These are phyloP conservation scores for Aegilops bicornis DNA, from an alignment of 176 grass and related monocot genomes.

Conservation along the genomic window DNA sequence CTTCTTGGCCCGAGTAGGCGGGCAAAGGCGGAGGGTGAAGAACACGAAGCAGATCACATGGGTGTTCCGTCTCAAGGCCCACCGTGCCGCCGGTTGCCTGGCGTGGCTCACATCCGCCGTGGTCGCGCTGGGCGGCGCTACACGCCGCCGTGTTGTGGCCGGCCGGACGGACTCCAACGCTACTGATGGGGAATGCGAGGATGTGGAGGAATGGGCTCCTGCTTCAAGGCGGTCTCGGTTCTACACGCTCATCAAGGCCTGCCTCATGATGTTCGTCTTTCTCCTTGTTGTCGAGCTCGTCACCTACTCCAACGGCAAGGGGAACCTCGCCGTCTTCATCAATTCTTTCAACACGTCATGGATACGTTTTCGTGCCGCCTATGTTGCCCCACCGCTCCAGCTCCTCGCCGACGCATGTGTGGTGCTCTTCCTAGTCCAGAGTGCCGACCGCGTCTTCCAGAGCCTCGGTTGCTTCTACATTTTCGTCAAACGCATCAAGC, in stretches of 20 bases:
- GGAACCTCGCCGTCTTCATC: not conserved
- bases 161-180: conserved; percentile 54
- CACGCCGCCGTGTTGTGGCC: conserved; percentile 46
- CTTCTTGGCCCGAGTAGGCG: not conserved
- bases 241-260: conserved; percentile 57
- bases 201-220: not conserved
- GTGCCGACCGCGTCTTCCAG: conserved; percentile 70
- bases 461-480: conserved; percentile 85
- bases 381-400: conserved; percentile 74
- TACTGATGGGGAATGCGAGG: not conserved
- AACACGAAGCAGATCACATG: conserved; percentile 90
- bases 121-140: conserved; percentile 52
- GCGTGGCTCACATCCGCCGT: conserved; percentile 54
- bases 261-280: conserved; percentile 52
- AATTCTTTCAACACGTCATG: conserved; percentile 53
- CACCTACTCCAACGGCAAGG: conserved; percentile 39
- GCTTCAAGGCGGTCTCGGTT: conserved; percentile 41
- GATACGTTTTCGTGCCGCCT: conserved; percentile 60
- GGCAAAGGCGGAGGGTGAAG: conserved; percentile 35
- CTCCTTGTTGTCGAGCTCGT: conserved; percentile 65
- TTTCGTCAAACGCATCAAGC: conserved; percentile 55
- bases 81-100: conserved; percentile 75
- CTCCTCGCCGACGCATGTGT: conserved; percentile 74
- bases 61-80: conserved; percentile 92
- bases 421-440: conserved; percentile 89